Conservation (phyloP, 129 eudicot genomes). For the Lactuca saligna region DNA sequence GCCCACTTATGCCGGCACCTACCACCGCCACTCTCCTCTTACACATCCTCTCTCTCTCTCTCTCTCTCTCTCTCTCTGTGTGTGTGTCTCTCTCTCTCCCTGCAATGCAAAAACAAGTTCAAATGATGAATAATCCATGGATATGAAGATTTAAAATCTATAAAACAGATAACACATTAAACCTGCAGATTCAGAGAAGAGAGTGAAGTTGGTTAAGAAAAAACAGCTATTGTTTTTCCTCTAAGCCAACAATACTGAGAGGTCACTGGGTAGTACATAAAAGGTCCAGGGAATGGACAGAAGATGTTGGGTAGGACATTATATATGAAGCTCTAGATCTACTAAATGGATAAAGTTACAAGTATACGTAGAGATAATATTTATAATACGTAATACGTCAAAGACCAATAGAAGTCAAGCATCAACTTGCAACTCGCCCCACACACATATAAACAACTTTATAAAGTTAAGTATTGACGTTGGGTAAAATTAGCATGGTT, state of each 20-base stretch:
- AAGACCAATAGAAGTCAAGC: not conserved
- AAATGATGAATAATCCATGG: not conserved
- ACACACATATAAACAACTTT: not conserved
- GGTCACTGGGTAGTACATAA: not conserved
- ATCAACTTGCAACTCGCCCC: not conserved
- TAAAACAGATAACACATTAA: no score
- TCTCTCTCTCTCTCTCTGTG: no score
- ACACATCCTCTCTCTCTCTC: not conserved
- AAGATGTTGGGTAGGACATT: not conserved
- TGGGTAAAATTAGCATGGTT: no score
- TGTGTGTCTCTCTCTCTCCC: not conserved
- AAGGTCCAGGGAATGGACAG: not conserved
- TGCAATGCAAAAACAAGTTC: not conserved
- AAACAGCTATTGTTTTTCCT: not conserved
- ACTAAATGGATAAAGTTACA: not conserved
- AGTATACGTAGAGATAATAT: not conserved
- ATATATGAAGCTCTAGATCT: not conserved
- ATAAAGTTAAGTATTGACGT: no score
- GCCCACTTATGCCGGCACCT: conserved; percentile 82
- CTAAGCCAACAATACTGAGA: not conserved
- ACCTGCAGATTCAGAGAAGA: not conserved
- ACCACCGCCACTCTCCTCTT: conserved; percentile 90
- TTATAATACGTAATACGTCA: not conserved
- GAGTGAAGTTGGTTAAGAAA: not conserved
- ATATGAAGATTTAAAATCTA: not conserved